Conservation (phyloP, 164 flowering plant species). For the Litsea cubeba region DNA sequence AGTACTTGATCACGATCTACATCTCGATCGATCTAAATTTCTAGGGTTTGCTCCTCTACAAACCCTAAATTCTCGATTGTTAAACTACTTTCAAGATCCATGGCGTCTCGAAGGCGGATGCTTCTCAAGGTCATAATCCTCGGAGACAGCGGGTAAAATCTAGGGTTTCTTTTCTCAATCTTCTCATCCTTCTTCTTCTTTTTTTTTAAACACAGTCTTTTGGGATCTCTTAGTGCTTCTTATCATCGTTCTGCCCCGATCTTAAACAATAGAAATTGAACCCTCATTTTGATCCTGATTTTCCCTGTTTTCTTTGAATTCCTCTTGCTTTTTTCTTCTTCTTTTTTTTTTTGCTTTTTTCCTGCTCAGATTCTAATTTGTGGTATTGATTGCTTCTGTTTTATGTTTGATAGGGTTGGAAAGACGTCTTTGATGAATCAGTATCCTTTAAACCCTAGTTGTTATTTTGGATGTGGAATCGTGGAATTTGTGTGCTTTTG, state of each 20-base stretch:
- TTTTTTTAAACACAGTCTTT: not conserved
- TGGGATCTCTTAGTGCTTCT: too few relatives aligned
- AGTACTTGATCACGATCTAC: too few relatives aligned
- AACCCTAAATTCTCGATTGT: conserved; percentile 8
- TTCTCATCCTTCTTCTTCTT: not conserved
- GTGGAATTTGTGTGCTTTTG: not conserved
- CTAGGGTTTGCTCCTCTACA: not conserved
- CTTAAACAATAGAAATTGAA: not conserved
- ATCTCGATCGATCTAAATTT: too few relatives aligned
- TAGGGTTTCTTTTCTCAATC: not conserved
- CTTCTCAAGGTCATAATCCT: conserved; percentile 69
- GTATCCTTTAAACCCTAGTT: conserved; percentile 36
- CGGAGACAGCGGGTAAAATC: conserved; percentile 64
- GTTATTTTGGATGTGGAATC: not conserved
- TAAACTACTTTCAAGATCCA: conserved; percentile 7
- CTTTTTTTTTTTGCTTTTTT: not conserved
- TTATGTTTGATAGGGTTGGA: conserved; percentile 52
- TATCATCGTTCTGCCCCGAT: not conserved
- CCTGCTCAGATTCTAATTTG: not conserved
- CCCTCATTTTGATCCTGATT: not conserved
- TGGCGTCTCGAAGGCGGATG: conserved; percentile 71
- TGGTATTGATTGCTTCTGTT: not conserved
- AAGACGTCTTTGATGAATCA: conserved; percentile 91
- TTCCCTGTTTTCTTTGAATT: not conserved
- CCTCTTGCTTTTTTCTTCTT: not conserved